Conservation (phyloP, 352 stramenopile genomes). For the Sclerospora graminicola region DNA sequence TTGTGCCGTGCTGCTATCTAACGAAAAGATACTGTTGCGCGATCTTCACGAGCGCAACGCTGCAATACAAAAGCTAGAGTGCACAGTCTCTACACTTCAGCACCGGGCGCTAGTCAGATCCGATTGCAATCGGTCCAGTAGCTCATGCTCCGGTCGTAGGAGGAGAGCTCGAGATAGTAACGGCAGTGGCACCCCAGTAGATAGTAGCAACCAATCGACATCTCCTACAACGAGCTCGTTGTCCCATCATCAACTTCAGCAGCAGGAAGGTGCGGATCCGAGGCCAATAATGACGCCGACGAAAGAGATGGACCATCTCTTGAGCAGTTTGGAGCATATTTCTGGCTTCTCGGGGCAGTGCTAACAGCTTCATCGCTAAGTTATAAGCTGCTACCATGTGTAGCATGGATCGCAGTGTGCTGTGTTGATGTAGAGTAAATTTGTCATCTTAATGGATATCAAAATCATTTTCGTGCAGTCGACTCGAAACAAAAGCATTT, state of each 20-base stretch:
- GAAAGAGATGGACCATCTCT: conserved; percentile 53
- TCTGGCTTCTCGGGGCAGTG: conserved; percentile 42
- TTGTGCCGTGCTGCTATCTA: conserved; percentile 42
- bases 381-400: no score
- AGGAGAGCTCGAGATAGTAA: conserved; percentile 17
- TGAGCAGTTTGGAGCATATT: conserved; percentile 61
- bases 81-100: conserved; percentile 27
- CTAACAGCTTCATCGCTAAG: no score
- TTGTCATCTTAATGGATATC: no score
- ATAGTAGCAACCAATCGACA: conserved; percentile 23
- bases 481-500: no score
- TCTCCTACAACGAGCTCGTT: conserved; percentile 15
- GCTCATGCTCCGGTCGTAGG: conserved; percentile 9
- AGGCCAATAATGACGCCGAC: conserved; percentile 15
- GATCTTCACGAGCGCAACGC: conserved; percentile 64
- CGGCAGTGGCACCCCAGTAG: conserved; percentile 13
- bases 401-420: no score
- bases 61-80: conserved; percentile 41
- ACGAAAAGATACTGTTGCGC: conserved; percentile 60
- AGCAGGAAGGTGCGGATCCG: conserved; percentile 3
- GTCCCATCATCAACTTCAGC: conserved; percentile 10
- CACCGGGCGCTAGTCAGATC: conserved; percentile 13
- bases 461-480: no score
- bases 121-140: conserved; percentile 10
- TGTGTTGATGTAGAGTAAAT: no score